Conservation (phyloP, 75 land plant species). For the Selaginella tamariscina region DNA sequence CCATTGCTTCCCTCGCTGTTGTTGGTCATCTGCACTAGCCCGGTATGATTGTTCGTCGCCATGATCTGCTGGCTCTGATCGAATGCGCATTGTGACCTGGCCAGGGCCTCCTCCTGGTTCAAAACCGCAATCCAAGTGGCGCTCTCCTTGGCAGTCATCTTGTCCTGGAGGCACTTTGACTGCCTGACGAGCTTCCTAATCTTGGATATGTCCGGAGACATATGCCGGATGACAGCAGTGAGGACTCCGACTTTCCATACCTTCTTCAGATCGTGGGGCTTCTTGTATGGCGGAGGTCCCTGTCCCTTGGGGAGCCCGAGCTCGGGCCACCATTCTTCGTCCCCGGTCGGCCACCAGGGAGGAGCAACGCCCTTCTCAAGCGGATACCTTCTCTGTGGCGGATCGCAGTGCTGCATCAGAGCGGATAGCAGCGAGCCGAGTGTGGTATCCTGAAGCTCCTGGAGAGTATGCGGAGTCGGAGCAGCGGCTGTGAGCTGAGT, state of each 20-base stretch:
- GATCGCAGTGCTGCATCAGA: conserved; percentile 90
- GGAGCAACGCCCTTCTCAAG: conserved; percentile 76
- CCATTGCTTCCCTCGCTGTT: conserved; percentile 21
- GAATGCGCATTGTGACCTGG: background rate
- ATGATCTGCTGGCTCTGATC: conserved; percentile 31
- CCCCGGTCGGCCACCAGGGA: conserved; percentile 83
- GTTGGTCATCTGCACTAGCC: conserved; percentile 7
- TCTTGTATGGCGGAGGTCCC: conserved; percentile 75
- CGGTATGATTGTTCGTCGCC: conserved; percentile 13
- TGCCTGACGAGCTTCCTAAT: conserved; percentile 67
- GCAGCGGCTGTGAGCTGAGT: conserved; percentile 17
- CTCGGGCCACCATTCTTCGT: conserved; percentile 81
- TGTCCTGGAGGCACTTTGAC: conserved; percentile 85
- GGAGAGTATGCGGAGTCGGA: conserved; percentile 51
- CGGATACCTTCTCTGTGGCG: conserved; percentile 81
- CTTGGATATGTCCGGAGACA: conserved; percentile 72
- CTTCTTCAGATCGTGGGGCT: conserved; percentile 80
- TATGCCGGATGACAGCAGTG: conserved; percentile 77
- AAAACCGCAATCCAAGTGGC: conserved; percentile 66
- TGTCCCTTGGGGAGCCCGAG: conserved; percentile 47
- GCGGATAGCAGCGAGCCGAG: conserved; percentile 79
- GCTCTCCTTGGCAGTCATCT: conserved; percentile 85
- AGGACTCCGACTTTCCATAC: conserved; percentile 79
- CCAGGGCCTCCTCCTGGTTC: conserved; percentile 49
- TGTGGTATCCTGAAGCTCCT: conserved; percentile 82